Percentiles rank a stretch among this genome's conserved stretches.
Conservation (phyloP, 2,329 filamentous ascomycete genomes). For the Myriosclerotinia curreyana region DNA sequence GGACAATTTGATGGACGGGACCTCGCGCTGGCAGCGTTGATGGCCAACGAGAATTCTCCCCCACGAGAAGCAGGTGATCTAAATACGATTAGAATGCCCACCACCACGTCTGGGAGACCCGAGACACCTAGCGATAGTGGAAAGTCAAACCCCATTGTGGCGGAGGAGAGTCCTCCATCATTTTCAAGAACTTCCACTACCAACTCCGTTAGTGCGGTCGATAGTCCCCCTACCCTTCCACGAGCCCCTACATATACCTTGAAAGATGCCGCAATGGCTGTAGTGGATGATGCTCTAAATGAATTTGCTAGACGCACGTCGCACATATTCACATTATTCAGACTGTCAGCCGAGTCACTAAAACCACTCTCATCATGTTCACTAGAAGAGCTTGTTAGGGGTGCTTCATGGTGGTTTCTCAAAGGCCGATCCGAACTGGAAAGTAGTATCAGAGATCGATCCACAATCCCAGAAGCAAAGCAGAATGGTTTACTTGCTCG, state of each 20-base stretch:
- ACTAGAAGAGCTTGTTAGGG: constrained; percentile 66
- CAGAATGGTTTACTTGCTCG: constrained; percentile 54
- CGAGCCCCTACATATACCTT: constrained; percentile 30
- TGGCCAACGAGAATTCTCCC: constrained; percentile 22
- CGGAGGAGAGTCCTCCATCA: constrained; percentile 7
- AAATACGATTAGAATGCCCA: constrained; percentile 32
- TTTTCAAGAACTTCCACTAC: neutral
- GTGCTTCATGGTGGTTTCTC: constrained; percentile 85
- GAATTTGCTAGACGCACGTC: constrained; percentile 69
- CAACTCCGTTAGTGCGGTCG: constrained; percentile 8
- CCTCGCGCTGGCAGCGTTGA: constrained; percentile 12
- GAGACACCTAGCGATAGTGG: constrained; percentile 20
- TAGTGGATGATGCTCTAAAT: constrained; percentile 59
- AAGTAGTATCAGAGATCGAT: constrained; percentile 62
- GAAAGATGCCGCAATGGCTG: constrained; percentile 31
- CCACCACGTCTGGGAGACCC: constrained; percentile 24
- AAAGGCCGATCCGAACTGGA: constrained; percentile 77
- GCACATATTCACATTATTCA: constrained; percentile 73
- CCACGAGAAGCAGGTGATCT: constrained; percentile 32
- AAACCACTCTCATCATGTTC: constrained; percentile 62
- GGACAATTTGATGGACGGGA: constrained; percentile 9
- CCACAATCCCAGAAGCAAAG: constrained; percentile 52
- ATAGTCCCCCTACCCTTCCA: constrained; percentile 21
- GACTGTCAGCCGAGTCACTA: constrained; percentile 71
- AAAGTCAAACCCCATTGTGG: constrained; percentile 13